Evolutionary conservation across 2,329 filamentous ascomycete species (phyloP), one percentile per base, ranked within the genome.

Genomic region (Phyllosticta citribraziliensis): DNA sequence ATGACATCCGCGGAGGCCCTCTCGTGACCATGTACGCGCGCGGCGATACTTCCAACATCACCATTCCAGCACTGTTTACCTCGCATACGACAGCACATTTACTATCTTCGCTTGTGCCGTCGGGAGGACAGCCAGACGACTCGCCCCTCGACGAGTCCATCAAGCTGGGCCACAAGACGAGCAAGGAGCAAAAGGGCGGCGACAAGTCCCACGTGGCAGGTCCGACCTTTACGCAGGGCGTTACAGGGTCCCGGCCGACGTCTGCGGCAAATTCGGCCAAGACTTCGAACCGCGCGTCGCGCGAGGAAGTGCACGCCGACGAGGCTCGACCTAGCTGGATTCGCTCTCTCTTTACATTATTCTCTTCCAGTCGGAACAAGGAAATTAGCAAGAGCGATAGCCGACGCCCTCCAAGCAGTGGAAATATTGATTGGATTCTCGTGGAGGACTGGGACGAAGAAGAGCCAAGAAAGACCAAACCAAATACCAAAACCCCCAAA

Each of bases 1-100:
- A 99, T 73, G 89, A 97, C 72, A 88, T 89, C 62, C 88, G 89
- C 64, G 93, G 93, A 53, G 92, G 91, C 3, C 88, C 88, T 40
- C 78, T 99, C 64, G 89, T 97, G 57, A 94, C 95, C 67, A 99
- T 99, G 94, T 97, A 96, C 73, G 94, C 94, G n/a, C 86, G 89
- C 69, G 94, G 93, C 47, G 92, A 97, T 70, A 96, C 93, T 3
- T 95, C 92, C 35, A 96, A 97, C 69, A 84, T 97, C 66, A 91
- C 91, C 0, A 97, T 99, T 59, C 92, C 94, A 1, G 90, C 94
- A 0, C 81, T 97, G 10, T 99, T 99, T 74, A 97, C 94, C 0
- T 95, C 93, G 0, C 86, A 94, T 67, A 97, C 91, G 0, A 97
- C 93, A 0, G 94, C 94, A 1, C 93, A 97, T 72, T 80, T 99